Base-by-base conservation (phyloP, 805 yeast genomes). In the Myxozyma geophila region DNA sequence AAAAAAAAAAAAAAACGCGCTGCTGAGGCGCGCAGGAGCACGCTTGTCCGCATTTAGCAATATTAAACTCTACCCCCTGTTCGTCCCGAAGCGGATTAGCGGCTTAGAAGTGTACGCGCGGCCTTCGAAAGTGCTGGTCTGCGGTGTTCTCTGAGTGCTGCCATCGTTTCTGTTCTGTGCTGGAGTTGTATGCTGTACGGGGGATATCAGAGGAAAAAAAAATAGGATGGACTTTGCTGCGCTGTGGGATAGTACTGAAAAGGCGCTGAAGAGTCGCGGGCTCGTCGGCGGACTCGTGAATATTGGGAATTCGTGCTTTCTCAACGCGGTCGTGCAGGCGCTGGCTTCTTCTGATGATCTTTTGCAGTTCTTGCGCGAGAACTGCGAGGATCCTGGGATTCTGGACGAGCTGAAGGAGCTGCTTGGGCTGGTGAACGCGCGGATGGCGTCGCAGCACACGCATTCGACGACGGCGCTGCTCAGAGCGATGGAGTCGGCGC, bases 241-340 rank as follows among this genome's bases (percentile, higher is more conserved):
- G 19, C 58, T 53, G 58, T 59, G 62, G 62, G 23, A 58, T 7
- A 12, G 35, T 3, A 9, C 35, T 9, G 50, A 15, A 15, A 28
- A 10, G 5, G 13, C 8, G 35, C 46, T n/a, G 55, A 35, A 12
- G 28, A 8, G 21, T 43, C 47, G 47, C 47, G 58, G 60, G 12
- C 53, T 36, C 23, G 36, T 55, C 23, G 97, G 97, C 28, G 98
- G 98, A 0, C 81, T 92, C 47, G 82, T 84, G 62, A 92, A 92
- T 73, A 96, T 90, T 68, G 97, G 97, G 12, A 92, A 92, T 74
- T 90, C 97, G 0, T 92, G 98, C 76, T 92, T 92, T 71, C 90
- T 91, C 95, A 92, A 92, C 77, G 85, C 92, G 35, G 97, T 92
- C 0, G 75, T 92, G 35, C 98, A 92, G 75, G 64, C 59, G 2